Evolutionary conservation across 1,284 basidiomycete species (phyloP).

Genomic region (Mycena sp.): DNA sequence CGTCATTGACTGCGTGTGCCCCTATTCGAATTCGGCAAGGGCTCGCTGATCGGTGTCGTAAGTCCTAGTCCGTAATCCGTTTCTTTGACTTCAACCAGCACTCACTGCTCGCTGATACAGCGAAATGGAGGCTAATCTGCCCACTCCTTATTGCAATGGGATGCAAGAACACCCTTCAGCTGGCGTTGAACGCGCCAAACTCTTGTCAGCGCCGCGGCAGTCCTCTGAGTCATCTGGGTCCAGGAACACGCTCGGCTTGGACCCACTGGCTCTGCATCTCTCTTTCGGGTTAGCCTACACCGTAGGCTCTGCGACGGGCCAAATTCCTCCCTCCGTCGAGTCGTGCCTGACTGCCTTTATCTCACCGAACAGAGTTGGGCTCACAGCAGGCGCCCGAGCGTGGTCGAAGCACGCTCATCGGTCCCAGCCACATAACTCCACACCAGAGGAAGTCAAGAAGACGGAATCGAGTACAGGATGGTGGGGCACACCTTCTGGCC

Average conservation of each 20-base stretch:
- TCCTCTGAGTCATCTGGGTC: not conserved
- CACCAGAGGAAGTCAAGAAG: constrained; percentile 12
- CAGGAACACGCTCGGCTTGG: not conserved
- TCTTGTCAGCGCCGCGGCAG: not conserved
- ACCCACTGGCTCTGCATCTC: constrained; percentile 24
- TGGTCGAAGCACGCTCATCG: constrained; percentile 70
- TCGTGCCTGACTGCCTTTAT: constrained; percentile 59
- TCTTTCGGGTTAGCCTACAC: constrained; percentile 57
- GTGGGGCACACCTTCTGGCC: constrained; percentile 65
- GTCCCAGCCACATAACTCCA: constrained; percentile 14
- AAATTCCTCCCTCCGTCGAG: constrained; percentile 52
- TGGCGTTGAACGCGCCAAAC: constrained; percentile 9
- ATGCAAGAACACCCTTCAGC: constrained; percentile 24
- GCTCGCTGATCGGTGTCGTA: no score
- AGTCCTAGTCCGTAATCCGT: no score
- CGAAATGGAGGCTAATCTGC: not conserved
- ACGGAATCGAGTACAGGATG: constrained; percentile 50
- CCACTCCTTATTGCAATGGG: constrained; percentile 16
- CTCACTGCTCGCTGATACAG: no score
- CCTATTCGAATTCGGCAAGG: no score
- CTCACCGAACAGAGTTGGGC: constrained; percentile 53
- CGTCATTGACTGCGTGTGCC: no score
- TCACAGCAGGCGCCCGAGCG: constrained; percentile 64
- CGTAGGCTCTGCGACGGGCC: constrained; percentile 64
- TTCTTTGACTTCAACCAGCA: no score